Evolutionary conservation across 78 protist species (phyloP), one percentile per base, ranked within the genome.

Genomic region (Fonticula alba): DNA sequence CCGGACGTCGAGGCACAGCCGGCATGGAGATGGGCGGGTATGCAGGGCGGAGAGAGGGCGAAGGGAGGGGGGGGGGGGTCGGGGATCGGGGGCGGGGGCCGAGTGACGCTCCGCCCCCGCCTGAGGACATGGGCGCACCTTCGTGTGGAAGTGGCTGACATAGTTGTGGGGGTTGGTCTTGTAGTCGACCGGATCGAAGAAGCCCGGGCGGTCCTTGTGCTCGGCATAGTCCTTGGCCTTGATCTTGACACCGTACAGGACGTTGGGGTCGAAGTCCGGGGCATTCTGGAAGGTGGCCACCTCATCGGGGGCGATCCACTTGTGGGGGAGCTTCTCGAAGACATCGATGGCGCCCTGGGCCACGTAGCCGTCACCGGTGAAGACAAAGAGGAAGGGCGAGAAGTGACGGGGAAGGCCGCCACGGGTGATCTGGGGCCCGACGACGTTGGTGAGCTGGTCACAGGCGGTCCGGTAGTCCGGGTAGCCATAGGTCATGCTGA

Each of bases 361-460:
- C 29, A 76, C 82, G 5, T 69, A 52, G 60, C 87, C 87, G 59
- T 69, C 69, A 36, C 87, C 82, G 0, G 89, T 83, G 57, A 87
- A 67, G 35, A 66, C 82, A 68, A 77, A 64, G n/a, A 74, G 52
- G 14, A 83, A 47, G 38, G 94, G 94, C n/a, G 56, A 22, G 32
- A 81, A 35, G 3, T 51, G 77, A 29, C 37, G 66, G 10, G 89
- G 88, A 9, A 87, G 72, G 29, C 94, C 94, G 22, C 56, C 51
- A 50, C 68, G 58, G n/a, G 69, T 67, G 51, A 87, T 87, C 29
- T 41, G 58, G 32, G 73, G 64, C 33, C 89, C 89, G 57, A 76
- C 66, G 31, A 31, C 71, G 29, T 55, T 29, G n/a, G 83, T 71
- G 33, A 86, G 85, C 32, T 66, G 76, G 59, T 71, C 69, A n/a